Evolutionary conservation across 1,284 basidiomycete species (phyloP), one percentile per base, ranked within the genome.

Genomic region (Polyporus tsugae): DNA sequence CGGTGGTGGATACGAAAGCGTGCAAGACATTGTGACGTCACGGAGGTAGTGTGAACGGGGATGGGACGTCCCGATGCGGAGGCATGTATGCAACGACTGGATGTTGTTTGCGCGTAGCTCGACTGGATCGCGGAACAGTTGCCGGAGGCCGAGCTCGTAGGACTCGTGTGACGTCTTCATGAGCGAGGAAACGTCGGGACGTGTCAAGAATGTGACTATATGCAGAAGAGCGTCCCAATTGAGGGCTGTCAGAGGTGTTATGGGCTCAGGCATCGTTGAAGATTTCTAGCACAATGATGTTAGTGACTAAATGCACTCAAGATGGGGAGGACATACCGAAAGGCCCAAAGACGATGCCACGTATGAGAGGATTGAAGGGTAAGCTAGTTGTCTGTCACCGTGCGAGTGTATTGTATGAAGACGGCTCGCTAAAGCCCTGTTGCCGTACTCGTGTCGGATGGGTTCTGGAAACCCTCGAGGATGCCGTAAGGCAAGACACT

Each of bases 211-310:
- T 4, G 61, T 60, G 52, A 69, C 33, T 3, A 69, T 44, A n/a
- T 67, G 52, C 10, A 64, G 25, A 35, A 72, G 69, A 9, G 69
- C 65, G 55, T 72, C 69, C 60, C 55, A 62, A 41, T 71, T 69
- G 52, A 73, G 67, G 42, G 22, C 4, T 3, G 52, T 25, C 42
- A 67, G 36, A 29, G 38, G 19, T 0, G 7, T 60, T 25, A 19
- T 4, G 9, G 38, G 10, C 3, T 5, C 38, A 29, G 7, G 10
- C 39, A 42, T 60, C 0, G 33, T 11, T 6, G 0, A 33, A 11
- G 4, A 9, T 4, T 41, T 29, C 59, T 19, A 60, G 15, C 46
- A 33, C 13, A 2, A 36, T 17, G 19, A 7, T 1, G 29, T 57
- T 4, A n/a, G 19, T 35, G 15, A 57, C 33, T n/a, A 35, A n/a